phyloP scores from a whole-genome alignment of 768 basidiomycete genomes.

The Boletus reticulatus region DNA sequence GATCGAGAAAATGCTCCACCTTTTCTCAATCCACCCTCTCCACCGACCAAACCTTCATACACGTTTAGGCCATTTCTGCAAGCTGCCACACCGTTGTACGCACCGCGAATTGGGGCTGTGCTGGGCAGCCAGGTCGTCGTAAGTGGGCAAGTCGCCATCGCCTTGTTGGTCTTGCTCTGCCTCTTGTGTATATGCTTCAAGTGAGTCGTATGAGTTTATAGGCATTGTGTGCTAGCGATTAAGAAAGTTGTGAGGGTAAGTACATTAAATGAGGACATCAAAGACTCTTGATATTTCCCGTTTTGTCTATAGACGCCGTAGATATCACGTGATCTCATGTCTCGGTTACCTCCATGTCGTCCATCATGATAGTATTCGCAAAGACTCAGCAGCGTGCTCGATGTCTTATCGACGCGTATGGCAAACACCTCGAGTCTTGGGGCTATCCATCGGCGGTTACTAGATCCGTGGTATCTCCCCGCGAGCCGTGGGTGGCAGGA shows the following conservation, averaged over 20 bases:
- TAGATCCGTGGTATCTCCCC: neutral
- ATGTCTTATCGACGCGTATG: too few species aligned
- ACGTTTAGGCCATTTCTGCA: neutral
- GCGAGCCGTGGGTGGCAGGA: too few species aligned
- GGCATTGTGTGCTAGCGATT: conserved; percentile 14
- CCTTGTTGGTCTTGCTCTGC: conserved; percentile 43
- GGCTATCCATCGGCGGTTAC: too few species aligned
- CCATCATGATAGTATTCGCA: too few species aligned
- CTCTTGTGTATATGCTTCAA: conserved; percentile 25
- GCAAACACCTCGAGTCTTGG: too few species aligned
- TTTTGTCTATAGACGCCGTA: neutral
- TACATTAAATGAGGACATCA: neutral
- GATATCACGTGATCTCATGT: conserved; percentile 7
- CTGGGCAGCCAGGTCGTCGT: conserved; percentile 74
- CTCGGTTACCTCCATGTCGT: too few species aligned
- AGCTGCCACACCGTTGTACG: conserved; percentile 17
- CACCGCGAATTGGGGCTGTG: conserved; percentile 83
- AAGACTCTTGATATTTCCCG: neutral
- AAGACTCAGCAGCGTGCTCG: too few species aligned
- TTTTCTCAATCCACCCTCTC: conserved; percentile 87
- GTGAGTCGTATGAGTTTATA: conserved; percentile 21
- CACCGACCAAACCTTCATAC: conserved; percentile 75
- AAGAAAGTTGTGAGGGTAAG: neutral
- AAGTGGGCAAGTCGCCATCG: conserved; percentile 67
- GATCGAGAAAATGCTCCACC: conserved; percentile 39